Percentiles rank a stretch among this genome's conserved stretches.
phyloP scores from a whole-genome alignment of 1,284 basidiomycete genomes.

The Rhodotorula sp. region DNA sequence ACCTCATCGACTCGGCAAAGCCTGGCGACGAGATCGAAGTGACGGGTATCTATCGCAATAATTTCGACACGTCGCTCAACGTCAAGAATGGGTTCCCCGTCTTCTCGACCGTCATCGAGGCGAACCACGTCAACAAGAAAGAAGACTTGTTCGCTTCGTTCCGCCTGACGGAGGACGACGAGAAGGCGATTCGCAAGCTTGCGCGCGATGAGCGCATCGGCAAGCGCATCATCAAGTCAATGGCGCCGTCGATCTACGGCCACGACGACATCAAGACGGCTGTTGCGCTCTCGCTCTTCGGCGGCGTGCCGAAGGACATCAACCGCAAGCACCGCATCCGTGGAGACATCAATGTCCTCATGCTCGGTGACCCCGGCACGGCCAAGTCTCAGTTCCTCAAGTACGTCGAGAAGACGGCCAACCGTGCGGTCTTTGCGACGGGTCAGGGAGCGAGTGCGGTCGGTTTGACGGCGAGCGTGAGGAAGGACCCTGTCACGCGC shows the following conservation, averaged over 20 bases:
- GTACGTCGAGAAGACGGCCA: conserved; percentile 98
- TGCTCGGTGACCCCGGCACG: conserved; percentile 96
- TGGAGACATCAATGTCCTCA: conserved; percentile 93
- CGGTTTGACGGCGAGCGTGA: conserved; percentile 95
- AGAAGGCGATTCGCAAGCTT: conserved; percentile 81
- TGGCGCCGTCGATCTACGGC: conserved; percentile 97
- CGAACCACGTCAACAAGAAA: conserved; percentile 96
- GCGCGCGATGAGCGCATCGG: conserved; percentile 89
- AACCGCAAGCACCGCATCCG: conserved; percentile 94
- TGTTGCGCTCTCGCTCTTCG: conserved; percentile 88
- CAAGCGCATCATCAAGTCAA: conserved; percentile 96
- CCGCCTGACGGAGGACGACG: conserved; percentile 93
- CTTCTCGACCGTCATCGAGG: conserved; percentile 96
- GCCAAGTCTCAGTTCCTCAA: conserved; percentile 99
- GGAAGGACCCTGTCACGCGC: conserved; percentile 92
- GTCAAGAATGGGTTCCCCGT: conserved; percentile 99
- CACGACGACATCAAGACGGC: conserved; percentile 99
- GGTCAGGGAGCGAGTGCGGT: conserved; percentile 97
- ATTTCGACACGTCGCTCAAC: conserved; percentile 96
- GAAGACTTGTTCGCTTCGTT: conserved; percentile 91
- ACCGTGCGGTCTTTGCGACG: conserved; percentile 95
- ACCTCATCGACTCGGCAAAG: conserved; percentile 95
- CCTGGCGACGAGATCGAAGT: conserved; percentile 98
- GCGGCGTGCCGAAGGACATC: conserved; percentile 91
- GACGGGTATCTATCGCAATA: conserved; percentile 97